Base-by-base conservation (phyloP, 352 stramenopile genomes). In the Pythium aristosporum region DNA sequence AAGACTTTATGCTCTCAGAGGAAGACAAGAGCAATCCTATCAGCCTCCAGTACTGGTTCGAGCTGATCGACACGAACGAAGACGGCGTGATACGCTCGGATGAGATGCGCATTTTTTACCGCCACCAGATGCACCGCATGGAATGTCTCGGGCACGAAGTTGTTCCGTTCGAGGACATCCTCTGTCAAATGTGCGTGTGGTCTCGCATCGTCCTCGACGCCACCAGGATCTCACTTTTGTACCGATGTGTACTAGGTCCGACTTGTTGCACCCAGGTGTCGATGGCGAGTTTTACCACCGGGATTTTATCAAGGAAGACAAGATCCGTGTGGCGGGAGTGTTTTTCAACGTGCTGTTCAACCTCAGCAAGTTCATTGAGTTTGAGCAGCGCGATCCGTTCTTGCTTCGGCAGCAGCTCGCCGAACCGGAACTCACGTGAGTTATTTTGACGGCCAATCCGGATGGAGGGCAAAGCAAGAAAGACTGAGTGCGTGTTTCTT, bases 261-360 rank as follows among this genome's bases (percentile, higher is more conserved):
- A 96, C 57, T 52, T 96, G 68, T 71, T 96, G 69, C 82, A 93
- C 65, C 87, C 87, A 8, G 75, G 72, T 3, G 68, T 77, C 18
- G 87, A 96, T 49, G 87, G 87, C 60, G 85, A 92, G 58, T 96
- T 96, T 52, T 82, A 80, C 43, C 80, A 88, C 61, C 73, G 75
- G 21, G 87, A 96, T 39, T 91, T 96, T 37, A 80, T 88, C 42
- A 84, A 84, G n/a, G 73, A 83, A 16, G 87, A 96, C 73, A 94
- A 93, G 70, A 94, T 96, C 54, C 85, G 87, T 37, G 73, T 99
- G 21, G 95, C 94, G 0, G 97, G 97, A 21, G 96, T 98, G 25
- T 93, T 99, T 50, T 99, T 99, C 79, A 98, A 99, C 79, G 97
- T 98, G 36, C 82, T 99, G 23, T 99, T 99, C 85, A 99, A 99